Evolutionary conservation across 306 rosid species (phyloP), one percentile per base, ranked within the genome.

Genomic region (Cicer chorassanicum): DNA sequence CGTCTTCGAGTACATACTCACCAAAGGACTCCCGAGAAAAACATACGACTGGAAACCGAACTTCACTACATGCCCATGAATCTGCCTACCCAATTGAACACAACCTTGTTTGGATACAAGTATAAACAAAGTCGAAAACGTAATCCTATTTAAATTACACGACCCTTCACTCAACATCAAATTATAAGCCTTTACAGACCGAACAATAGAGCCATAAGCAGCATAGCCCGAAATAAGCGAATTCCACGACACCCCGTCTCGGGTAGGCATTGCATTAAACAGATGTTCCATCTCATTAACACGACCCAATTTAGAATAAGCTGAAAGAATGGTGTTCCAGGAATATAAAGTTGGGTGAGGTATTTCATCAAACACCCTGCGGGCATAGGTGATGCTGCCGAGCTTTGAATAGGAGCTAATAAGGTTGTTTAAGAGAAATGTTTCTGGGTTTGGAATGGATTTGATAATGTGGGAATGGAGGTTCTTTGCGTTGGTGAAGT

Each of bases 1-100:
- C 11, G 74, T 76, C 78, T 88, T 93, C 0, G 92, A 80, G 82
- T 91, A 93, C 97, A 93, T 91, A 74, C 87, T 92, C 51, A 93
- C 86, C 82, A 93, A 79, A 50, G 98, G 97, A 79, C 97, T 86
- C 45, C 92, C 97, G 44, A 93, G 96, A 75, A 89, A 89, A 73
- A 86, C 83, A 82, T 86, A 84, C 0, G 81, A 79, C 82, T 70
- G 84, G 5, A 88, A 93, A 78, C 98, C 97, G 65, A 91, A 89
- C 77, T 87, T 89, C 77, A 86, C 79, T 13, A 93, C 70, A 45
- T 93, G 93, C 74, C 88, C 96, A 60, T 91, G 97, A 78, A 93
- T 71, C 84, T 91, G 97, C 65, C 76, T 56, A 13, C 98, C 98
- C 87, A 93, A 80, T 48, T 43, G 67, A 68, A 77, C 70, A 69